Conservation (phyloP, 208 protist genomes). For the Leishmania guyanensis region DNA sequence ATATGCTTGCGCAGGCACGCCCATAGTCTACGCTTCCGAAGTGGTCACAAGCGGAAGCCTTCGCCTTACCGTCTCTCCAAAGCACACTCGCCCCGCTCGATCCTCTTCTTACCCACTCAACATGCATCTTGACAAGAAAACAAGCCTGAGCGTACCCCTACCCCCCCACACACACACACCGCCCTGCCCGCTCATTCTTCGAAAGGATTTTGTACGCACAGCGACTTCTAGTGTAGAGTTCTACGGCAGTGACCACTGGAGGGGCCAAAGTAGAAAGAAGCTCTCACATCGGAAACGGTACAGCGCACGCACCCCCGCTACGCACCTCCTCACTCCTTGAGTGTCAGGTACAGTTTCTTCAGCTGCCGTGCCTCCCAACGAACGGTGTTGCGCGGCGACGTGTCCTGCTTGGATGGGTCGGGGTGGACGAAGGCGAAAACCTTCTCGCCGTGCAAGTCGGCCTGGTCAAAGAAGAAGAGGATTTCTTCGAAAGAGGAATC, state of each 20-base stretch:
- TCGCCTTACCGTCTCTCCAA: not conserved
- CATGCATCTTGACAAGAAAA: not conserved
- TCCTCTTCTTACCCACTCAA: not conserved
- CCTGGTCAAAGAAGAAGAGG: conserved; percentile 94
- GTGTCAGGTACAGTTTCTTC: conserved; percentile 89
- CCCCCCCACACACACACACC: not conserved
- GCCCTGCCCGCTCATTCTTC: not conserved
- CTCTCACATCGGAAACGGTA: not conserved
- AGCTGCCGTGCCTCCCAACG: conserved; percentile 93
- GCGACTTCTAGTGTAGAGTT: not conserved
- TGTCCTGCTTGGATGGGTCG: conserved; percentile 88
- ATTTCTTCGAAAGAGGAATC: conserved; percentile 94
- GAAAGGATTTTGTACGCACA: not conserved
- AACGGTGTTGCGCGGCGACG: conserved; percentile 85
- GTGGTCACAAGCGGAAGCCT: not conserved
- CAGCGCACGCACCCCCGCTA: not conserved
- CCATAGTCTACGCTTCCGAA: not conserved
- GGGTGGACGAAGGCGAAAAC: conserved; percentile 90
- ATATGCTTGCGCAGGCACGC: not conserved
- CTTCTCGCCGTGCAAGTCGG: conserved; percentile 90
- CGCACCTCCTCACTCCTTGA: not conserved
- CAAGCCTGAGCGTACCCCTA: not conserved
- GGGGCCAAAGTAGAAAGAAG: not conserved
- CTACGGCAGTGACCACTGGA: not conserved
- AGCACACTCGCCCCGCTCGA: not conserved